These are phyloP conservation scores for Ophiocordyceps camponoti-floridani DNA, from an alignment of 2,329 filamentous ascomycete genomes.

Conservation along the genomic window DNA sequence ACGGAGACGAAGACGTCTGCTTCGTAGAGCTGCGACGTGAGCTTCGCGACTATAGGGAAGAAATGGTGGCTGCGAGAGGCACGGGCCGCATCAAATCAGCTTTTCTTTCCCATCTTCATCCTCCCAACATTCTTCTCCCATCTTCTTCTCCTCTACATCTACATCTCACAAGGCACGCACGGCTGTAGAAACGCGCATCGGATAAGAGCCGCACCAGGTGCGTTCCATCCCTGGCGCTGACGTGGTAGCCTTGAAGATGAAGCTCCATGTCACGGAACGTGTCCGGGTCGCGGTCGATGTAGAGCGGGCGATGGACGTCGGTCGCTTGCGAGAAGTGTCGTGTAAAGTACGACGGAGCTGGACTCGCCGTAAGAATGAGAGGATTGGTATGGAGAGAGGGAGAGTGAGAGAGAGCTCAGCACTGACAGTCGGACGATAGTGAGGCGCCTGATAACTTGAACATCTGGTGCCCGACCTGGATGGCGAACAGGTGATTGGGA, in stretches of 20 bases:
- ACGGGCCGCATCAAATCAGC: neutral
- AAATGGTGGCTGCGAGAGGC: neutral
- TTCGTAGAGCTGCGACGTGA: slow-evolving; percentile 82
- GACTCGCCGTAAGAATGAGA: neutral
- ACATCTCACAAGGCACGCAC: slow-evolving; percentile 19
- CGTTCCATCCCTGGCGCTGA: slow-evolving; percentile 60
- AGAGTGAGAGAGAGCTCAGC: neutral
- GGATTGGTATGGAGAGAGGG: neutral
- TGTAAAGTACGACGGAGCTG: slow-evolving; percentile 91
- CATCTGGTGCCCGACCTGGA: slow-evolving; percentile 54
- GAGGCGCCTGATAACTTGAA: slow-evolving; percentile 60
- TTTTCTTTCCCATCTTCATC: neutral
- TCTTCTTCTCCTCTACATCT: neutral
- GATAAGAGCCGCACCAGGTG: slow-evolving; percentile 89
- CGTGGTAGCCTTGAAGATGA: slow-evolving; percentile 84
- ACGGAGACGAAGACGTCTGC: slow-evolving; percentile 87
- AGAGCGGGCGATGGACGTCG: slow-evolving; percentile 55
- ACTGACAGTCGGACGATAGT: slow-evolving; percentile 53
- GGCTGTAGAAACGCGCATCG: slow-evolving; percentile 85
- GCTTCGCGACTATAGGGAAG: slow-evolving; percentile 53
- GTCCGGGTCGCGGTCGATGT: slow-evolving; percentile 82
- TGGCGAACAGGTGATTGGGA: slow-evolving; percentile 55
- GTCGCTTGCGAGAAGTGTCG: slow-evolving; percentile 61
- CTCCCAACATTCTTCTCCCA: neutral
- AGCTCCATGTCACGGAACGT: slow-evolving; percentile 82